A percentile compares a stretch with the other conserved stretches of the same genome.
Conservation (phyloP, 1,284 basidiomycete genomes). For the Thecaphora thlaspeos region DNA sequence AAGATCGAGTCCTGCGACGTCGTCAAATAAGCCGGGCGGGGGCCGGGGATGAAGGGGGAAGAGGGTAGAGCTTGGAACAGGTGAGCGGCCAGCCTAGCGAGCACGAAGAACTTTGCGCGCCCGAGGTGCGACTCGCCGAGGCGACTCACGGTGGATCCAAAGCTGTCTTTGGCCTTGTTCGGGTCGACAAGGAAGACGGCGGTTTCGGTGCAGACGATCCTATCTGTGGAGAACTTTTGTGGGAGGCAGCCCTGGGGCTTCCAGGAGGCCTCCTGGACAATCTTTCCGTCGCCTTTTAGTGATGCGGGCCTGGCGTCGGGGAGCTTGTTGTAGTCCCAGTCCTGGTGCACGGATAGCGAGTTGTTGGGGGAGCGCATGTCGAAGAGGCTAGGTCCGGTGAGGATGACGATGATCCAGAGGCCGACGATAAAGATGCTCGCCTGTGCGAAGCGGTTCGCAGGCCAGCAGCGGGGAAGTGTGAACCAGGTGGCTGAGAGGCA, state of each 20-base stretch:
- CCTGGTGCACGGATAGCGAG: slow-evolving; percentile 19
- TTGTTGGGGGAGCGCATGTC: slow-evolving; percentile 5
- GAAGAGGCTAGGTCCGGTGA: slow-evolving; percentile 27
- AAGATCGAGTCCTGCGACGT: slow-evolving; percentile 27
- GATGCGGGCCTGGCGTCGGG: slow-evolving; percentile 28
- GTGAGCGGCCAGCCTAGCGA: too few species aligned
- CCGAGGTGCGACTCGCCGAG: too few species aligned
- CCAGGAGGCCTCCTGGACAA: slow-evolving; percentile 34
- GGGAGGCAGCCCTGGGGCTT: slow-evolving; percentile 31
- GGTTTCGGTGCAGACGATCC: slow-evolving; percentile 27
- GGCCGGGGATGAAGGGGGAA: not conserved
- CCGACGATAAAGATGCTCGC: slow-evolving; percentile 41
- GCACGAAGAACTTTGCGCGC: too few species aligned
- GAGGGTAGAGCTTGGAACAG: too few species aligned
- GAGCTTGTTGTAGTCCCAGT: slow-evolving; percentile 31
- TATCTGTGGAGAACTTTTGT: slow-evolving; percentile 16
- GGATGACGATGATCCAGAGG: slow-evolving; percentile 44
- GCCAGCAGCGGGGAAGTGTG: slow-evolving; percentile 35
- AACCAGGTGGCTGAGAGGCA: slow-evolving; percentile 18
- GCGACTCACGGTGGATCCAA: slow-evolving; percentile 13
- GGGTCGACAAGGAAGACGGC: slow-evolving; percentile 30
- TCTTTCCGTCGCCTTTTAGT: slow-evolving; percentile 41
- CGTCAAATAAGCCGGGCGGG: too few species aligned
- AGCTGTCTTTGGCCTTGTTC: slow-evolving; percentile 31
- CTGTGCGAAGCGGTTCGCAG: slow-evolving; percentile 40